Base-by-base conservation (phyloP, 2,329 filamentous ascomycete genomes). In the Diaporthe sp. region DNA sequence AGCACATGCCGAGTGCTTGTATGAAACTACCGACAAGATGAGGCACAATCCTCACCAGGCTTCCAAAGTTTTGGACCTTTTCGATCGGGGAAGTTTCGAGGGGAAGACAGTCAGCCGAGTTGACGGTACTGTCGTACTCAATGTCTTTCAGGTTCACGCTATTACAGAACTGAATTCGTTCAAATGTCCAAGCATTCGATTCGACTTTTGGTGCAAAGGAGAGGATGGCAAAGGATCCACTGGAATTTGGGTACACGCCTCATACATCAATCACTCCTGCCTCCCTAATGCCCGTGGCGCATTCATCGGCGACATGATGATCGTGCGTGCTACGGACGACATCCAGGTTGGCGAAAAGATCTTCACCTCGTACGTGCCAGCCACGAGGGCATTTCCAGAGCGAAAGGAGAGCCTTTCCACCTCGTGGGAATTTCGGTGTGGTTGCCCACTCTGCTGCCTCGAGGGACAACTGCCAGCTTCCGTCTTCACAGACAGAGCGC, bases 331-430 rank as follows among this genome's bases (percentile, higher is more conserved):
- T 1, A 82, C 80, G 8, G 76, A 81, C 19, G 77, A 82, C 58
- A 84, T 86, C 39, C 73, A 77, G 8, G 78, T 75, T 0, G 84
- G 81, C 70, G 80, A 84, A 6, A 84, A 86, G 77, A 78, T 86
- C 55, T 80, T 81, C 0, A 68, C 12, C 1, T 6, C 12, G 3
- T 72, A 72, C 25, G 8, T 2, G 10, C 1, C 37, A 12, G 8
- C 7, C 8, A 0, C 3, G 0, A 44, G 10, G 15, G 2, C 1
- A 2, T 25, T 47, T 5, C 8, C 37, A 19, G 13, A 22, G 2
- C 30, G 61, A 13, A 17, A 35, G 10, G 5, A 35, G 4, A 47
- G 42, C 4, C 19, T 56, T 0, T 0, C 0, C 13, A 12, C n/a
- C n/a, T n/a, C 1, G 1, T 68, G 55, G 22, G 84, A 83, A 0